Base-by-base conservation (phyloP, 108 stramenopile species). In the Nitzschia sp. region DNA sequence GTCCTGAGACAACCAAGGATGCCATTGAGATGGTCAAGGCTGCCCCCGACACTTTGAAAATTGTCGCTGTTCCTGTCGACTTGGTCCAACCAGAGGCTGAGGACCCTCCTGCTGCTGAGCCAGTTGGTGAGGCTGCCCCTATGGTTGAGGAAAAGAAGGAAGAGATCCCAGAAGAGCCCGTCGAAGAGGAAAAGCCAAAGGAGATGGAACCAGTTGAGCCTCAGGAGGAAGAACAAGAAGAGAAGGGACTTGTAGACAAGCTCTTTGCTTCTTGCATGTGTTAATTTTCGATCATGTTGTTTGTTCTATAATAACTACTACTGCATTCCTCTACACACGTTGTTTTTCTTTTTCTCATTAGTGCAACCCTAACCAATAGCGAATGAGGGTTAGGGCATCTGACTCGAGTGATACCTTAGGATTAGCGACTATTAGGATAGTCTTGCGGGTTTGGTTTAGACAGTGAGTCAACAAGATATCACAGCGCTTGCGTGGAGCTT, bases 1-100 rank as follows among this genome's bases (percentile, higher is more conserved):
- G 67, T 19, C 71, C 71, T 11, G 22, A n/a, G 0, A 57, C 38
- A 0, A 48, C 56, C 11, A 48, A 34, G 53, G 66, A 77, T 7
- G 76, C 70, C 43, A 71, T 77, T 42, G 66, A 38, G 24, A 22
- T 77, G 66, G 52, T 77, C 41, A 71, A 65, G 66, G 59, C 37
- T 55, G 63, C 70, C 44, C 42, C 10, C 41, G 59, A 46, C 22
- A 21, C 25, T n/a, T 21, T 71, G n/a, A 51, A 56, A 37, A 63
- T 71, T 26, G 63, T 64, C 8, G 53, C 62, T n/a, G 29, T 60
- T 52, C 50, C 46, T 7, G 21, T 56, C 9, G 41, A 44, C 7
- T 11, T 41, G 21, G 51, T 50, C 20, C 38, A 67, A 3, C 57
- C 55, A 19, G 68, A 56, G 44, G 55, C 44, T 2, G 54, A 56